These are phyloP conservation scores for Leccinellum albellum DNA, from an alignment of 768 basidiomycete species.

Conservation along the genomic window DNA sequence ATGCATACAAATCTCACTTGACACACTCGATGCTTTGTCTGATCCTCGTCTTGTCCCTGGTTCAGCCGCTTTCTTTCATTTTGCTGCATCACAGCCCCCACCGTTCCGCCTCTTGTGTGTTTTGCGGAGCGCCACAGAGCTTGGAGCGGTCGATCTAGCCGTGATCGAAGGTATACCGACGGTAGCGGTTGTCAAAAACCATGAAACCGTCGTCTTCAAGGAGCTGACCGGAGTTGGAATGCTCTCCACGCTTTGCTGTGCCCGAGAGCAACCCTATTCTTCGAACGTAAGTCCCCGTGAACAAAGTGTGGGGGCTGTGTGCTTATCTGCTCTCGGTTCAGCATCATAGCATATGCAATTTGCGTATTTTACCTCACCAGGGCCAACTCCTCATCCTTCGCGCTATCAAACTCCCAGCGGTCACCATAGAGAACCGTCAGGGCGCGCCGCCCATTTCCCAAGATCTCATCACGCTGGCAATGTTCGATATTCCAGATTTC, in stretches of 20 bases:
- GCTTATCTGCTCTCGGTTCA: constrained; percentile 19
- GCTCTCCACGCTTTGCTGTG: constrained; percentile 39
- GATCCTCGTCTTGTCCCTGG: constrained; percentile 39
- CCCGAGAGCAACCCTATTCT: constrained; percentile 28
- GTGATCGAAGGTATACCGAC: constrained; percentile 41
- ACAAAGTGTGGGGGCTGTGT: not conserved
- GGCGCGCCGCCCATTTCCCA: constrained; percentile 19
- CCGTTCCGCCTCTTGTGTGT: constrained; percentile 41
- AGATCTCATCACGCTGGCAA: constrained; percentile 29
- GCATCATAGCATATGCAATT: constrained; percentile 49
- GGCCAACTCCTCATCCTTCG: constrained; percentile 51
- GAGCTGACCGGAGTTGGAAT: constrained; percentile 35
- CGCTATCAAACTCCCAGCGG: constrained; percentile 26
- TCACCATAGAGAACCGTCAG: not conserved
- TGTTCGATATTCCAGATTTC: constrained; percentile 30
- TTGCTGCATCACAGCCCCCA: constrained; percentile 32
- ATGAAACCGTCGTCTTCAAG: constrained; percentile 41
- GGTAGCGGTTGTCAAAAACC: constrained; percentile 40
- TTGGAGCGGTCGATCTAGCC: constrained; percentile 41
- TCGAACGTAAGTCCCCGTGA: constrained; percentile 18
- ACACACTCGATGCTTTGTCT: constrained; percentile 41
- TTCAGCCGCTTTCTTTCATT: constrained; percentile 35
- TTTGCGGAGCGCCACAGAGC: constrained; percentile 35
- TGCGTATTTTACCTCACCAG: constrained; percentile 51
- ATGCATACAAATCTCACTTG: constrained; percentile 41